Evolutionary conservation across 768 basidiomycete species (phyloP).

Genomic region (Mycena pura): DNA sequence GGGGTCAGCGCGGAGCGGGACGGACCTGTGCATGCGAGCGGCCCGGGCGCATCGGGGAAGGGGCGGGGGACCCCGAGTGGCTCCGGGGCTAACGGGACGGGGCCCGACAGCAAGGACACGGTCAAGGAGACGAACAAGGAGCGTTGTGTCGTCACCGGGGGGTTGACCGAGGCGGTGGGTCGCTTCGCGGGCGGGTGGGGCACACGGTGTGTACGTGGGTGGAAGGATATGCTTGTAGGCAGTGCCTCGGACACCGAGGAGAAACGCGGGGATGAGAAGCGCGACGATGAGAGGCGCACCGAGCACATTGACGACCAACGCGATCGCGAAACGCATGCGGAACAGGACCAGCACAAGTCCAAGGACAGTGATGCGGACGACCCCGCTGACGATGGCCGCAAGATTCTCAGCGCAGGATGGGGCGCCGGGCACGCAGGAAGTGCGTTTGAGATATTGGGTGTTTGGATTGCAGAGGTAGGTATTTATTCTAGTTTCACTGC

Average conservation of each 20-base stretch:
- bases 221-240: slow-evolving; percentile 11
- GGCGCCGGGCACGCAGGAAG: slow-evolving; percentile 82
- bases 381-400: slow-evolving; percentile 63
- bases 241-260: neutral
- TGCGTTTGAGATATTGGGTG: slow-evolving; percentile 73
- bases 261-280: slow-evolving; percentile 26
- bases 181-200: slow-evolving; percentile 55
- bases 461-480: slow-evolving; percentile 68
- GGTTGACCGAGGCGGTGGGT: slow-evolving; percentile 46
- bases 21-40: neutral
- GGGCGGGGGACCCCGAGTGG: neutral
- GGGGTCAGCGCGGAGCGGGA: neutral
- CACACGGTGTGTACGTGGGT: slow-evolving; percentile 41
- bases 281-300: slow-evolving; percentile 28
- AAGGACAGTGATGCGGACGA: slow-evolving; percentile 34
- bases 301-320: neutral
- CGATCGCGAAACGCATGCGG: slow-evolving; percentile 14
- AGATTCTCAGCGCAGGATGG: slow-evolving; percentile 74
- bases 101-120: neutral
- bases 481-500: neutral
- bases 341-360: slow-evolving; percentile 24
- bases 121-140: neutral
- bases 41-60: neutral
- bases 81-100: neutral
- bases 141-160: slow-evolving; percentile 7